These are phyloP conservation scores for Aureobasidium sp. DNA, from an alignment of 2,329 filamentous ascomycete genomes.

Conservation along the genomic window DNA sequence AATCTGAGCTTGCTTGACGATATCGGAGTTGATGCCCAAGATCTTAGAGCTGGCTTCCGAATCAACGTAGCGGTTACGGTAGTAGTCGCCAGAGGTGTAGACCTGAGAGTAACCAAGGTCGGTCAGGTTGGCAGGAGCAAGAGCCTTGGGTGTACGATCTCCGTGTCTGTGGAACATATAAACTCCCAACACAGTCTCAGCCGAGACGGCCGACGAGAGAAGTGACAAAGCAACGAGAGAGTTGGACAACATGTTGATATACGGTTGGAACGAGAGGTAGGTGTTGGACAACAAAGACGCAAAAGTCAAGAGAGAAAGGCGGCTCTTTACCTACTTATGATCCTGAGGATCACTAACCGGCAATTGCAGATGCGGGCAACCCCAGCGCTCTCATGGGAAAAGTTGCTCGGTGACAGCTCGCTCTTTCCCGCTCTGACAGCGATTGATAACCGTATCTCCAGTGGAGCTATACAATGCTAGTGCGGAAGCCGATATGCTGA, in stretches of 20 bases:
- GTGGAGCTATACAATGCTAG: not conserved
- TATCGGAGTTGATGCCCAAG: slow-evolving; percentile 53
- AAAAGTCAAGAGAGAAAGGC: not conserved
- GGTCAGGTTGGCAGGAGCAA: slow-evolving; percentile 63
- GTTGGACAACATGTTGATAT: slow-evolving; percentile 9
- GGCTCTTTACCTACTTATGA: not conserved
- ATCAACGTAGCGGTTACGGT: slow-evolving; percentile 65
- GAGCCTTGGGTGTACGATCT: slow-evolving; percentile 73
- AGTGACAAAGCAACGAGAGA: slow-evolving; percentile 17
- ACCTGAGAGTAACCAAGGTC: slow-evolving; percentile 71
- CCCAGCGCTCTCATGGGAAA: not conserved
- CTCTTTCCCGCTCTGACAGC: not conserved
- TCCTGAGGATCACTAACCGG: not conserved
- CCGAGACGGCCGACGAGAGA: slow-evolving; percentile 20
- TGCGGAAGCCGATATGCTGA: not conserved
- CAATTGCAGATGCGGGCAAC: not conserved
- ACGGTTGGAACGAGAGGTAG: not conserved
- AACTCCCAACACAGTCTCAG: slow-evolving; percentile 67
- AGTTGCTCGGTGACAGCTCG: not conserved
- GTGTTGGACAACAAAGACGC: not conserved
- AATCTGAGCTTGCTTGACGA: slow-evolving; percentile 63
- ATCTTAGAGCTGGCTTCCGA: slow-evolving; percentile 52
- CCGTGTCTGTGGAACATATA: slow-evolving; percentile 89
- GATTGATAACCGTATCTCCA: slow-evolving; percentile 4
- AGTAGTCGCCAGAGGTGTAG: slow-evolving; percentile 64